Percentiles rank a stretch among this genome's conserved stretches.
Evolutionary conservation across 2,329 filamentous ascomycete genomes (phyloP).

Genomic region (Sporothrix brasiliensis): DNA sequence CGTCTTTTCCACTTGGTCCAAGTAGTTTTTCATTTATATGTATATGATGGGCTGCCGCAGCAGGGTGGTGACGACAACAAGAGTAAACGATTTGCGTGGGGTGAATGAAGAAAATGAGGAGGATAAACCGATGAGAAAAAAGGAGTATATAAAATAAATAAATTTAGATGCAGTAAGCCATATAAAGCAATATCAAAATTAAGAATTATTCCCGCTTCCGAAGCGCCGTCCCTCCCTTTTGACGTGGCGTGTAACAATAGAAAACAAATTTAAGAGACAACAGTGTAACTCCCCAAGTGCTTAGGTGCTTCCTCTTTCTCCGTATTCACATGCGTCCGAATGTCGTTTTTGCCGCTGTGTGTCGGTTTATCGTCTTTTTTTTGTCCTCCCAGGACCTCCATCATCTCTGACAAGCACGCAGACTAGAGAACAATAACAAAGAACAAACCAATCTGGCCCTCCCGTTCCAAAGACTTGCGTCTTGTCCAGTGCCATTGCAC

Average conservation of each 20-base stretch:
- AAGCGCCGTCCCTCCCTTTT: constrained; percentile 9
- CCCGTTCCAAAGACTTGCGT: constrained; percentile 23
- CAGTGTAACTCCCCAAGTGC: constrained; percentile 8
- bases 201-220: constrained; percentile 27
- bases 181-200: constrained; percentile 23
- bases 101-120: neutral
- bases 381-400: neutral
- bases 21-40: too few relatives aligned
- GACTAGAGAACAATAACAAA: neutral
- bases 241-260: constrained; percentile 14
- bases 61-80: neutral
- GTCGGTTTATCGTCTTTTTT: neutral
- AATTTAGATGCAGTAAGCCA: neutral
- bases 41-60: neutral
- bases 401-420: neutral
- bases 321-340: neutral
- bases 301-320: neutral
- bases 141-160: neutral
- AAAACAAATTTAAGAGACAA: neutral
- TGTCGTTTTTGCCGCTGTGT: neutral
- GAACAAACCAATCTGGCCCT: neutral
- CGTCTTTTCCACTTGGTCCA: too few relatives aligned
- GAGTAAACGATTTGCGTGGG: neutral
- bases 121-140: neutral
- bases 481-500: constrained; percentile 1